Evolutionary conservation across 345 rosid species (phyloP).

Genomic region (Hibiscus mutabilis): DNA sequence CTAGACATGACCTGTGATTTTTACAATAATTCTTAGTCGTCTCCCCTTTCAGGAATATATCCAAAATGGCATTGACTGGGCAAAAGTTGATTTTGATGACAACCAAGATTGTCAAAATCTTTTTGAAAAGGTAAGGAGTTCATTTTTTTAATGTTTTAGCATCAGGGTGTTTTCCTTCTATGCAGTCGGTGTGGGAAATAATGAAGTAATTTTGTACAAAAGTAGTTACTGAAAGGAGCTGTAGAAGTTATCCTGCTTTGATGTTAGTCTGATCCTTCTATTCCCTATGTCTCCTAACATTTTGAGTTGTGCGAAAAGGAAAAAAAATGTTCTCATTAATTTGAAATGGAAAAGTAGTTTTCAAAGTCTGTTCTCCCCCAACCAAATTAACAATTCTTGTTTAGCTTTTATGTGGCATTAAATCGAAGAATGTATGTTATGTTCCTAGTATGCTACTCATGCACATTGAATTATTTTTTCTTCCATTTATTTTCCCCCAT

Average conservation of each 20-base stretch:
- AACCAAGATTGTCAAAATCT: slow-evolving; percentile 96
- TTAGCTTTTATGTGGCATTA: neutral
- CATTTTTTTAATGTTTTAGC: no score
- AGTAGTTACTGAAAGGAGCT: no score
- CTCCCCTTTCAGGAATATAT: slow-evolving; percentile 64
- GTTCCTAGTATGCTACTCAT: neutral
- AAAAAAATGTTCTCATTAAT: no score
- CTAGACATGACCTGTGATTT: neutral
- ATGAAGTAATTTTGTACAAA: no score
- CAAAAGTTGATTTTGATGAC: slow-evolving; percentile 96
- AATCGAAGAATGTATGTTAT: neutral
- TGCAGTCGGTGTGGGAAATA: no score
- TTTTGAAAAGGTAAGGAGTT: slow-evolving; percentile 76
- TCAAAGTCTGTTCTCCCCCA: neutral
- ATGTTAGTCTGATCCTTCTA: neutral
- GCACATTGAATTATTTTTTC: neutral
- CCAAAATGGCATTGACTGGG: slow-evolving; percentile 99
- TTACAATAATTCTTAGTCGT: neutral
- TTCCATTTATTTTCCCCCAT: neutral
- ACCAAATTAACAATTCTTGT: neutral
- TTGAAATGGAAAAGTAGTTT: neutral
- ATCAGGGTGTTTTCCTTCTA: no score
- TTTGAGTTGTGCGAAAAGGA: no score
- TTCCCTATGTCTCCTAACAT: no score
- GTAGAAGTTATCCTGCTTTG: neutral